A percentile compares a stretch with the other conserved stretches of the same genome.
These are phyloP conservation scores for Eucalyptus albens DNA, from an alignment of 345 rosid genomes.

Conservation along the genomic window DNA sequence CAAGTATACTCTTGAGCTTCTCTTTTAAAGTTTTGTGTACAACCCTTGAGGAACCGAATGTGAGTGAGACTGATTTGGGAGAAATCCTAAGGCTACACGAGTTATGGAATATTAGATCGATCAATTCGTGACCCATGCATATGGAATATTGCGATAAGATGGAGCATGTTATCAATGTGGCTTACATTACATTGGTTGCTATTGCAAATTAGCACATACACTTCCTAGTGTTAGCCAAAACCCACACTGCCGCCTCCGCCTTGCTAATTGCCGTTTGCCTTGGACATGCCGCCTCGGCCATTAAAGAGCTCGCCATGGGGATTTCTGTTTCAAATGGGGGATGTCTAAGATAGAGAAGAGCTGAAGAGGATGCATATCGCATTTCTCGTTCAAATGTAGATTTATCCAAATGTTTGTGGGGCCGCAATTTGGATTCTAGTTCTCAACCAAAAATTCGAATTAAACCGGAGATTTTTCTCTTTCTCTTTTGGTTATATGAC, in stretches of 20 bases:
- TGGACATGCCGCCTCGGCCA: background rate
- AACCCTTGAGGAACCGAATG: too few species aligned
- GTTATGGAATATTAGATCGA: background rate
- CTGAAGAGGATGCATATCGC: background rate
- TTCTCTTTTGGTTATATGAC: background rate
- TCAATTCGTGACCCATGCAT: background rate
- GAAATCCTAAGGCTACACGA: accelerated
- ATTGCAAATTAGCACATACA: background rate
- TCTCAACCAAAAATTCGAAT: background rate
- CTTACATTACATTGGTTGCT: background rate
- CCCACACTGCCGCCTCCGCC: background rate
- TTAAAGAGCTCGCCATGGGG: background rate
- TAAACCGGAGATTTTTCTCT: background rate
- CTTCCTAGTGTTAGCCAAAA: background rate
- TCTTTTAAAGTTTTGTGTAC: too few species aligned
- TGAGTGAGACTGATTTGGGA: background rate
- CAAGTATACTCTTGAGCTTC: background rate
- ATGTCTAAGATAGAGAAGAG: background rate
- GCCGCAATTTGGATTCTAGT: background rate
- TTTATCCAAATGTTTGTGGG: background rate
- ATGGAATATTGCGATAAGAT: background rate
- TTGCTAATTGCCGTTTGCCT: background rate
- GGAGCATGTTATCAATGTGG: background rate
- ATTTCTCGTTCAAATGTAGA: background rate
- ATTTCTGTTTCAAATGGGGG: background rate